Percentiles rank a stretch among this genome's conserved stretches.
These are phyloP conservation scores for Corymbia maculata DNA, from an alignment of 345 rosid genomes.

Conservation along the genomic window DNA sequence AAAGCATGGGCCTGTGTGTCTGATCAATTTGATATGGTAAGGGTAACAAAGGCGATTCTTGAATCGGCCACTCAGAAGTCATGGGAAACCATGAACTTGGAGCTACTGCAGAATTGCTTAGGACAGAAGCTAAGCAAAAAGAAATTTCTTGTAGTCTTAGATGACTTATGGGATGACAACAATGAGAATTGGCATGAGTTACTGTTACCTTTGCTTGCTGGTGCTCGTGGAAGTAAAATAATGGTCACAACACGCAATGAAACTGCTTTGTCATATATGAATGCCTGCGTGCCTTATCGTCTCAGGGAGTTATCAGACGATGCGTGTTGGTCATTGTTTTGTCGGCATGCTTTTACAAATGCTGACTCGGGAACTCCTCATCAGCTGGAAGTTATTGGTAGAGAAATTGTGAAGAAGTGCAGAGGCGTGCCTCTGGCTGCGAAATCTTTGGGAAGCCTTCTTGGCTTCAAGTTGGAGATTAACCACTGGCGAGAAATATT, in stretches of 20 bases:
- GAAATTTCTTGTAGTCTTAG: conserved; percentile 30
- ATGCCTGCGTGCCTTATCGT: neutral
- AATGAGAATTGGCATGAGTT: neutral
- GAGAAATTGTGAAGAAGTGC: neutral
- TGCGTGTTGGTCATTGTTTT: neutral
- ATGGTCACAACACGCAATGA: conserved; percentile 4
- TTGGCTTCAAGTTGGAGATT: neutral
- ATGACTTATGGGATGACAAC: conserved; percentile 30
- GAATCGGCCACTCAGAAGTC: neutral
- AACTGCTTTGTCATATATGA: neutral
- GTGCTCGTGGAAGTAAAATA: conserved; percentile 1
- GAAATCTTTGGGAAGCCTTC: conserved; percentile 3
- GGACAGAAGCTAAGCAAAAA: conserved; percentile 8
- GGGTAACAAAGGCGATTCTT: conserved; percentile 1
- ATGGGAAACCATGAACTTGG: neutral
- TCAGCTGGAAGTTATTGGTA: neutral
- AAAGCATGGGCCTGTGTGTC: conserved; percentile 19
- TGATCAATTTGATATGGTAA: conserved; percentile 1
- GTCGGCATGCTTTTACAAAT: neutral
- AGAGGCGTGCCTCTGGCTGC: conserved; percentile 11
- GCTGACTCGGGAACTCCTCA: neutral
- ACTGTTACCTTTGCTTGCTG: neutral
- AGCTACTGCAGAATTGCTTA: neutral
- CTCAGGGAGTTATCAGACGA: conserved; percentile 1
- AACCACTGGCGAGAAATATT: conserved; percentile 4